phyloP scores from a whole-genome alignment of 1,284 basidiomycete species.

The Trametes pubescens region DNA sequence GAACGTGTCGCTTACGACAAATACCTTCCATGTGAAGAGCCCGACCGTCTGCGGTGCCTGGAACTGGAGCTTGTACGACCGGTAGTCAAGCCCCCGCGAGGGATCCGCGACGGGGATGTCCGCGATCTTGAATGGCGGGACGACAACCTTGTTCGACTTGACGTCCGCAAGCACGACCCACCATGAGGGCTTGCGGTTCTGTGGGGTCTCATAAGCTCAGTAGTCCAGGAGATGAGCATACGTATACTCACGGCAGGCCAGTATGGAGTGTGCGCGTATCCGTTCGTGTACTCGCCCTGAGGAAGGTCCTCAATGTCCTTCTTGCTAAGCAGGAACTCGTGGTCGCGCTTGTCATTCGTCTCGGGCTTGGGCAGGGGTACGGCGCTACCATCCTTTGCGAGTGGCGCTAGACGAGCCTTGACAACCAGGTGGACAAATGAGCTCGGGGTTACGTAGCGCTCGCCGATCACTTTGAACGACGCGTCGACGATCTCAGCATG shows the following conservation, averaged over 20 bases:
- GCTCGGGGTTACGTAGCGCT: constrained; percentile 87
- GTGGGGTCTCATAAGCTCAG: constrained; percentile 4
- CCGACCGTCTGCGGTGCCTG: constrained; percentile 91
- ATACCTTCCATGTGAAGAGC: constrained; percentile 89
- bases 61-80: constrained; percentile 92
- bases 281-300: constrained; percentile 50
- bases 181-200: constrained; percentile 90
- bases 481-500: constrained; percentile 86
- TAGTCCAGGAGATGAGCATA: neutral
- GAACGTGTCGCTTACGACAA: constrained; percentile 88
- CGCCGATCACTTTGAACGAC: constrained; percentile 93
- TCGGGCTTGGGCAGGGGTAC: constrained; percentile 44
- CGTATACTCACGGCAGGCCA: constrained; percentile 82
- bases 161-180: constrained; percentile 93
- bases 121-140: constrained; percentile 87
- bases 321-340: constrained; percentile 71
- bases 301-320: constrained; percentile 69
- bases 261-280: constrained; percentile 89
- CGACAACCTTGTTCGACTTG: constrained; percentile 89
- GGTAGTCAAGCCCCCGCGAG: constrained; percentile 55
- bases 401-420: constrained; percentile 78
- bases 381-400: constrained; percentile 44
- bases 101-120: constrained; percentile 78
- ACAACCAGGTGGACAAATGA: constrained; percentile 91
- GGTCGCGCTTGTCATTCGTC: constrained; percentile 62